Evolutionary conservation across 164 flowering plant genomes (phyloP).

Genomic region (Houttuynia cordata): DNA sequence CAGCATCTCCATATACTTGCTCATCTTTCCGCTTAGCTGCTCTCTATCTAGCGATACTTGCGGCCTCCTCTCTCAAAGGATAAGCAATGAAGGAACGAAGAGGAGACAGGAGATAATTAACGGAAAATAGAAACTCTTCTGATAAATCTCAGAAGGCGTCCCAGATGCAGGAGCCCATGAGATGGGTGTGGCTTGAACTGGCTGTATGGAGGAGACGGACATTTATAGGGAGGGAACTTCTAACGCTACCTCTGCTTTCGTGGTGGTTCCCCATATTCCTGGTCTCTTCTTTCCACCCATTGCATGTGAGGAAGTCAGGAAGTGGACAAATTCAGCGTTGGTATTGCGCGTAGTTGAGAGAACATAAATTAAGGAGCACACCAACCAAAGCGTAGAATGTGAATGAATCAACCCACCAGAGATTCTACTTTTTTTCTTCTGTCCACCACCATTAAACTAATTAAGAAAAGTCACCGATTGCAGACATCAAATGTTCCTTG

Average conservation of each 20-base stretch:
- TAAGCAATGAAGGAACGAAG: not conserved
- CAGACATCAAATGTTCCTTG: not conserved
- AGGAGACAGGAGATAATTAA: not conserved
- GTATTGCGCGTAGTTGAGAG: too few relatives aligned
- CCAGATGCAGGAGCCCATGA: not conserved
- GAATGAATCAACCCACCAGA: not conserved
- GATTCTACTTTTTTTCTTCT: not conserved
- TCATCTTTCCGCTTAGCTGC: constrained; percentile 6
- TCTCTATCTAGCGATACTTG: too few relatives aligned
- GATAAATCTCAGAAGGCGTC: not conserved
- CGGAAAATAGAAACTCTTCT: not conserved
- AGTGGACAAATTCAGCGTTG: not conserved
- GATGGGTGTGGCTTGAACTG: not conserved
- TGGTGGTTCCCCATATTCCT: not conserved
- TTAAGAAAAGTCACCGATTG: not conserved
- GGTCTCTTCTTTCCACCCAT: not conserved
- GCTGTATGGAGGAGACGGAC: not conserved
- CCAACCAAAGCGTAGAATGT: not conserved
- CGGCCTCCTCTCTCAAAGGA: too few relatives aligned
- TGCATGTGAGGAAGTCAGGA: too few relatives aligned
- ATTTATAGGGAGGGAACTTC: not conserved
- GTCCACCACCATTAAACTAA: not conserved
- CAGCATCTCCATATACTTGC: constrained; percentile 29
- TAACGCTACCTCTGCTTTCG: too few relatives aligned
- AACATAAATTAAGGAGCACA: too few relatives aligned